Percentiles rank a stretch among this genome's conserved stretches.
These are phyloP conservation scores for Plantago major DNA, from an alignment of 257 asterid genomes.

Conservation along the genomic window DNA sequence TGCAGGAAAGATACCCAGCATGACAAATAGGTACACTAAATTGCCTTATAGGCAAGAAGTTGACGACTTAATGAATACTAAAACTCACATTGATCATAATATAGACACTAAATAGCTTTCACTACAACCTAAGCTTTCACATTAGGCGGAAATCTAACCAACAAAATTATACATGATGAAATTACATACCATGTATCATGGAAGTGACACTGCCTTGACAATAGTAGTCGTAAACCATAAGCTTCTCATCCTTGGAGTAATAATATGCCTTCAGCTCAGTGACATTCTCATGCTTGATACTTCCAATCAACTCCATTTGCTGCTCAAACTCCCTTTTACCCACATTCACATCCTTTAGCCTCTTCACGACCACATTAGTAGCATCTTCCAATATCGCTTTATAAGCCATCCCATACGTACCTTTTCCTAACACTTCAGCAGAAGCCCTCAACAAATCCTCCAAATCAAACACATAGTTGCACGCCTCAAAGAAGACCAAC, in stretches of 20 bases:
- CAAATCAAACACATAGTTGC: conserved; percentile 76
- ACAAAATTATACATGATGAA: background rate
- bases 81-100: no score
- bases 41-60: no score
- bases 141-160: no score
- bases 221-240: conserved; percentile 77
- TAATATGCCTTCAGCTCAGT: conserved; percentile 79
- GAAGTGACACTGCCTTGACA: conserved; percentile 77
- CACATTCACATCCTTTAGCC: conserved; percentile 80
- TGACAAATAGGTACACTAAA: no score
- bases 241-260: conserved; percentile 97
- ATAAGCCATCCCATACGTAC: conserved; percentile 79
- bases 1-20: conserved; percentile 31
- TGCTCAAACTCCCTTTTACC: conserved; percentile 93
- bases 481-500: conserved; percentile 86
- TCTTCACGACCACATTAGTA: conserved; percentile 78
- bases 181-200: conserved; percentile 68
- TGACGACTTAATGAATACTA: no score
- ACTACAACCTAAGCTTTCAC: no score
- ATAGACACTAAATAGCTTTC: no score
- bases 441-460: conserved; percentile 97
- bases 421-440: conserved; percentile 93
- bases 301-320: conserved; percentile 74
- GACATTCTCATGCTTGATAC: conserved; percentile 83
- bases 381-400: conserved; percentile 87